Conservation (phyloP, 2,329 filamentous ascomycete genomes). For the Sarocladium brachiariae region DNA sequence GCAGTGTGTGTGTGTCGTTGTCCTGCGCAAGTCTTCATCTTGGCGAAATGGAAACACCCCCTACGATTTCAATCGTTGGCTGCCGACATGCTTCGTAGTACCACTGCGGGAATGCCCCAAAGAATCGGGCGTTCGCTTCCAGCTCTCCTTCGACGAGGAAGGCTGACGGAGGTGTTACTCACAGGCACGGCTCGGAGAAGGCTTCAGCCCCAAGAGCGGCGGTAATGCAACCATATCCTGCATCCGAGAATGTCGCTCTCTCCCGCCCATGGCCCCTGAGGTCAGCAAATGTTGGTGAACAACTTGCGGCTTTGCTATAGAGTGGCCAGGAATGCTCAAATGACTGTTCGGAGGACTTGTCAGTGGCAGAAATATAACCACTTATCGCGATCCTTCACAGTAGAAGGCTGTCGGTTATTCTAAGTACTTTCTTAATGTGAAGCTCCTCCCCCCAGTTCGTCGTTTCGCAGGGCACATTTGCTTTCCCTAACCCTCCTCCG, state of each 20-base stretch:
- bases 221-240: neutral
- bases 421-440: neutral
- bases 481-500: no score
- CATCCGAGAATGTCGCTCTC: no score
- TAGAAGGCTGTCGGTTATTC: neutral
- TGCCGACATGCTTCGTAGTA: neutral
- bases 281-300: neutral
- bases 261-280: neutral
- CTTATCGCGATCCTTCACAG: neutral
- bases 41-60: neutral
- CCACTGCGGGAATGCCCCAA: no score
- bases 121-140: neutral
- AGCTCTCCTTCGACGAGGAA: neutral
- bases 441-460: neutral
- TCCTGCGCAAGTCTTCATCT: neutral
- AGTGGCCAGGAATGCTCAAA: no score
- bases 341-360: no score
- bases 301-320: neutral
- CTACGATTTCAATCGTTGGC: neutral
- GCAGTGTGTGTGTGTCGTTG: no score
- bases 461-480: neutral
- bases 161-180: no score
- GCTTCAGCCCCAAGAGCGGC: no score
- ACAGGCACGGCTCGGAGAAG: neutral
- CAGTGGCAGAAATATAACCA: neutral